A percentile compares a stretch with the other conserved stretches of the same genome.
Conservation (phyloP, 306 rosid genomes). For the Casuarina equisetifolia region DNA sequence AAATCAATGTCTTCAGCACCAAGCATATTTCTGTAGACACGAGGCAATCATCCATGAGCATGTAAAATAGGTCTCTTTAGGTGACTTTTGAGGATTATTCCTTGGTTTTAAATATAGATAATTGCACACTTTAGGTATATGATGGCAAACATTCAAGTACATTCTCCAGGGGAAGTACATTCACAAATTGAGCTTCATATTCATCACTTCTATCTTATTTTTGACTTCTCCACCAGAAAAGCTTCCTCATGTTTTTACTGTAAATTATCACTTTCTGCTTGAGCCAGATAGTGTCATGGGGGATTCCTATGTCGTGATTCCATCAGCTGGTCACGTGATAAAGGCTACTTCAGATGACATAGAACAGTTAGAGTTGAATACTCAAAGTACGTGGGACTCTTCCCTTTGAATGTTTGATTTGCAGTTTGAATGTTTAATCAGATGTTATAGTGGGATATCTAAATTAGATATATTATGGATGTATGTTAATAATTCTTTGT, state of each 20-base stretch:
- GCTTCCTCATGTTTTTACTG: conserved; percentile 4
- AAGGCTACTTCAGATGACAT: conserved; percentile 52
- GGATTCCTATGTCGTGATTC: conserved; percentile 57
- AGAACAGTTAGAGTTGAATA: conserved; percentile 53
- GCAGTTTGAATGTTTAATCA: conserved; percentile 13
- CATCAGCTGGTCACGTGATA: conserved; percentile 41
- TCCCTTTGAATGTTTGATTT: conserved; percentile 25
- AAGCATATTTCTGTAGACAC: conserved; percentile 12
- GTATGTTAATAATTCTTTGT: conserved; percentile 22
- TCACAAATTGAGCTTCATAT: conserved; percentile 15
- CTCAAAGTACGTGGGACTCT: conserved; percentile 50
- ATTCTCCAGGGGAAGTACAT: neutral
- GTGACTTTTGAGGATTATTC: neutral
- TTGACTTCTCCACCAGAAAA: neutral
- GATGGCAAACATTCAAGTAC: neutral
- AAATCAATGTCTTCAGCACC: conserved; percentile 13
- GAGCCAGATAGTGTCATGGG: conserved; percentile 64
- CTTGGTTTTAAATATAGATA: neutral
- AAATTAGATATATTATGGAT: conserved; percentile 9
- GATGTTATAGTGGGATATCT: neutral
- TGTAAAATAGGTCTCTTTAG: neutral
- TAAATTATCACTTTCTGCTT: conserved; percentile 23
- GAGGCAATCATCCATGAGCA: conserved; percentile 3
- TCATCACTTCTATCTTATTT: conserved; percentile 11
- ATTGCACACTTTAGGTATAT: neutral